Evolutionary conservation across 2,329 filamentous ascomycete species (phyloP), one percentile per base, ranked within the genome.

Genomic region (Rhytidhysteron rufulum): DNA sequence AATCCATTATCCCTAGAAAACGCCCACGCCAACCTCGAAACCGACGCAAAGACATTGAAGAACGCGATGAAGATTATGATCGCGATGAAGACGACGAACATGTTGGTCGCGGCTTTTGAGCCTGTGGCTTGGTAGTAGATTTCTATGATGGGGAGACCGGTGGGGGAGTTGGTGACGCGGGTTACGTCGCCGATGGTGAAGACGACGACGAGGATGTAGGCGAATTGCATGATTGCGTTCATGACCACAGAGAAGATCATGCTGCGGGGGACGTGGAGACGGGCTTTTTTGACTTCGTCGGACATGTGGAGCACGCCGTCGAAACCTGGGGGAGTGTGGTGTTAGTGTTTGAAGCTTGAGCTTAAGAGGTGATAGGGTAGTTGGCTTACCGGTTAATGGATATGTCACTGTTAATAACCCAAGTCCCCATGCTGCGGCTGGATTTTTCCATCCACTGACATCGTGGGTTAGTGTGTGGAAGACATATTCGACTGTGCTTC

Each of bases 141-240:
- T 18, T 60, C 57, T 24, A 72, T 65, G 22, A 41, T 36, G 17
- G 39, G 31, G 3, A 35, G 31, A 13, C 13, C 31, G 4, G 37
- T 39, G 6, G 35, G 35, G 5, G 35, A 17, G 35, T 18, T 30
- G 5, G 25, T 24, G 16, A 37, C 71, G 2, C 61, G 61, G 31
- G 74, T 68, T 2, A 70, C 47, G 13, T 67, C 58, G 16, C 66
- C 68, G 47, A 75, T 68, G 19, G 59, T 63, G 44, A 70, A 72
- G 3, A 72, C 59, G 11, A 74, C 57, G 4, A 63, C 63, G 4
- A 72, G 54, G 31, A 74, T 57, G 18, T 65, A 67, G 11, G 69
- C 43, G 67, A 71, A 45, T 57, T 53, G 43, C 67, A 71, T 30
- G 20, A 63, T 40, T 3, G 62, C 66, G 33, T 72, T 73, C 13